These are phyloP conservation scores for Hydnum rufescens DNA, from an alignment of 768 basidiomycete genomes.

Conservation along the genomic window DNA sequence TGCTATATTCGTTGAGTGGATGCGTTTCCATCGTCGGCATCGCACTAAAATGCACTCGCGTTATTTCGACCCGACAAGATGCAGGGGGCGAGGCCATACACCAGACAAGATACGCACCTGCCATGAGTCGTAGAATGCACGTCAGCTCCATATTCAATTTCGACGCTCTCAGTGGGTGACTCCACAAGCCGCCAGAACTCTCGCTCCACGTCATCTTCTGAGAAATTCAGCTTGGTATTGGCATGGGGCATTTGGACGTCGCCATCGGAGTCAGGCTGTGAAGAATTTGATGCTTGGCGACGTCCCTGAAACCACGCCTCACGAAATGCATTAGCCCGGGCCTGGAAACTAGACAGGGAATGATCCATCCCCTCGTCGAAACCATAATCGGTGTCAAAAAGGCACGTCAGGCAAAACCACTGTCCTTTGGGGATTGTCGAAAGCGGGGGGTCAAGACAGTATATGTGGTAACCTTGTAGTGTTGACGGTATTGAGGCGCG, in stretches of 20 bases:
- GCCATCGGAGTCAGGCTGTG: constrained; percentile 47
- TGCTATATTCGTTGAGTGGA: constrained; percentile 68
- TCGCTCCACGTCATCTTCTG: constrained; percentile 78
- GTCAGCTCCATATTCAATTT: constrained; percentile 98
- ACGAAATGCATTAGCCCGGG: constrained; percentile 76
- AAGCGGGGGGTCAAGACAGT: constrained; percentile 86
- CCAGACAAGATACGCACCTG: constrained; percentile 34
- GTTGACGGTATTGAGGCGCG: constrained; percentile 4
- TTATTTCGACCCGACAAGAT: background rate
- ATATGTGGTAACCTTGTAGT: constrained; percentile 76
- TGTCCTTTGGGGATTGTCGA: constrained; percentile 72
- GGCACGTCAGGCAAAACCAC: constrained; percentile 89
- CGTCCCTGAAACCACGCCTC: constrained; percentile 55
- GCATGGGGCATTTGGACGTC: constrained; percentile 30
- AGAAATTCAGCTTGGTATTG: constrained; percentile 26
- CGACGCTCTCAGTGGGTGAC: constrained; percentile 74
- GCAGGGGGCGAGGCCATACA: background rate
- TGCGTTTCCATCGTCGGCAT: constrained; percentile 93
- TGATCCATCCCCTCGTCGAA: constrained; percentile 98
- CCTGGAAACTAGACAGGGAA: constrained; percentile 75
- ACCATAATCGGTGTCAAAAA: constrained; percentile 85
- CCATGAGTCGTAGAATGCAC: constrained; percentile 95
- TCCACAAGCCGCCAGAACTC: constrained; percentile 98
- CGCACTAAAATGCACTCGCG: constrained; percentile 32
- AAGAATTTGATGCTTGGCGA: constrained; percentile 6